Percentiles rank a stretch among this genome's conserved stretches.
phyloP scores from a whole-genome alignment of 768 basidiomycete genomes.

The Sistotremastrum suecicum region DNA sequence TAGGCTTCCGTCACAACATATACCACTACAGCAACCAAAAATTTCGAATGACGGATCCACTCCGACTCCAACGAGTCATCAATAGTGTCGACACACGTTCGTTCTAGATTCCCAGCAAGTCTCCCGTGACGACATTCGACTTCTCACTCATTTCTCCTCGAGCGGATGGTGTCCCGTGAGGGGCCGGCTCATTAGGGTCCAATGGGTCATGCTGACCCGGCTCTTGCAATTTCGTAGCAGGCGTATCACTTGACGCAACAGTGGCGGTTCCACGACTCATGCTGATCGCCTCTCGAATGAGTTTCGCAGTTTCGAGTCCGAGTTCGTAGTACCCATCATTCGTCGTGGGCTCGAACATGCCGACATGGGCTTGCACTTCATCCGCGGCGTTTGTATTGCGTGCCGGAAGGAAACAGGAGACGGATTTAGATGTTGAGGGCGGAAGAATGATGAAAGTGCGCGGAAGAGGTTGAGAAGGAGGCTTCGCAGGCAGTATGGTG shows the following conservation, averaged over 20 bases:
- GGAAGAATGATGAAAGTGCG: constrained; percentile 78
- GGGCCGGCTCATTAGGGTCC: too few relatives aligned
- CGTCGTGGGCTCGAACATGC: constrained; percentile 69
- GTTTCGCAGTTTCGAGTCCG: constrained; percentile 49
- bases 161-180: too few relatives aligned
- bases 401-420: constrained; percentile 44
- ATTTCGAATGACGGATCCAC: too few relatives aligned
- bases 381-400: constrained; percentile 55
- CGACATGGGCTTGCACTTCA: constrained; percentile 75
- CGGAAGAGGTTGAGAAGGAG: constrained; percentile 35
- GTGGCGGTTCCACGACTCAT: constrained; percentile 13
- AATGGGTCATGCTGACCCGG: too few relatives aligned
- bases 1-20: too few relatives aligned
- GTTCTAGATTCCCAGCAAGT: too few relatives aligned
- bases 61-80: too few relatives aligned
- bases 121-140: too few relatives aligned
- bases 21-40: too few relatives aligned
- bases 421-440: constrained; percentile 27
- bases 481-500: constrained; percentile 55
- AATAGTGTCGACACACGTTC: too few relatives aligned
- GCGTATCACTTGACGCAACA: neutral
- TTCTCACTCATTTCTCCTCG: too few relatives aligned
- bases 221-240: neutral
- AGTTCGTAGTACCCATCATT: constrained; percentile 89
- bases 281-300: constrained; percentile 44